A percentile compares a stretch with the other conserved stretches of the same genome.
Conservation (phyloP, 805 yeast species). For the Metschnikowia peoriensis region DNA sequence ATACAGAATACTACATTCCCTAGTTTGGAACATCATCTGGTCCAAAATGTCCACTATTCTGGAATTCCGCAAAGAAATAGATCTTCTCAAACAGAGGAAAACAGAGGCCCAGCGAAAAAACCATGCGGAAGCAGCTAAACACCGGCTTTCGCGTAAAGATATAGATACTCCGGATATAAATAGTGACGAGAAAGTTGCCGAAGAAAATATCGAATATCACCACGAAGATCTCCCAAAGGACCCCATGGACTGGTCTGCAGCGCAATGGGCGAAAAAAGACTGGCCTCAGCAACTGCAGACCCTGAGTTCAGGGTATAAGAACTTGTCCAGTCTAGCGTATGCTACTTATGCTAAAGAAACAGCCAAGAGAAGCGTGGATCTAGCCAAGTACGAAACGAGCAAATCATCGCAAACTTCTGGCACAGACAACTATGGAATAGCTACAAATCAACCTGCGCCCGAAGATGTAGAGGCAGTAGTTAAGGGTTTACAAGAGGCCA, state of each 20-base stretch:
- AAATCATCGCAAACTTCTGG: background rate
- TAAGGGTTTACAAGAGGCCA: conserved; percentile 30
- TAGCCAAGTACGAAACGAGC: conserved; percentile 38
- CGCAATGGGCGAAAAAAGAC: conserved; percentile 55
- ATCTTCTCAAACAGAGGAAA: conserved; percentile 7
- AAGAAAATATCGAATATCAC: background rate
- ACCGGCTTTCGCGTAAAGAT: background rate
- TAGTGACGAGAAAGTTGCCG: background rate
- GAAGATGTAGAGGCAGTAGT: conserved; percentile 27
- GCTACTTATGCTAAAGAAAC: conserved; percentile 57
- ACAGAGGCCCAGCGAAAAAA: conserved; percentile 7
- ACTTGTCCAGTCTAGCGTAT: conserved; percentile 57
- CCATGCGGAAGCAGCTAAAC: conserved; percentile 6
- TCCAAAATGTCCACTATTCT: background rate
- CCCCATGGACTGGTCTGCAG: conserved; percentile 42
- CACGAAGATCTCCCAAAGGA: conserved; percentile 1
- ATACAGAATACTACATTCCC: background rate
- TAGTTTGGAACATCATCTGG: background rate
- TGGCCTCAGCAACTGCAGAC: conserved; percentile 7
- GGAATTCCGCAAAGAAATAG: conserved; percentile 4
- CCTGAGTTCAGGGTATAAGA: conserved; percentile 40
- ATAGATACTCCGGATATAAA: background rate
- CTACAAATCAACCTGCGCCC: background rate
- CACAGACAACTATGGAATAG: background rate
- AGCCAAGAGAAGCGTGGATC: conserved; percentile 31